Evolutionary conservation across 257 asterid species (phyloP).

Genomic region (Solanum chilense): DNA sequence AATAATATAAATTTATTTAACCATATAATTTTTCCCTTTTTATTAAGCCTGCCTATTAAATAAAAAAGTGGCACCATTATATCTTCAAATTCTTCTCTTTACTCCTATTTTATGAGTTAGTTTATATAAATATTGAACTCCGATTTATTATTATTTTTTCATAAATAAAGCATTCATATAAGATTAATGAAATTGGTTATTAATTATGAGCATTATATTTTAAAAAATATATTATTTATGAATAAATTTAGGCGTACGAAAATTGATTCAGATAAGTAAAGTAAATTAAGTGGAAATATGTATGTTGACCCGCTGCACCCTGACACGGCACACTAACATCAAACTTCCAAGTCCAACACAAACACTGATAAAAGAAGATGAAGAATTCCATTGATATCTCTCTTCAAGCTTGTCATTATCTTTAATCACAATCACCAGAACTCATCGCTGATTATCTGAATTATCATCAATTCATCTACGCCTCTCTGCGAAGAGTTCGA

Average conservation of each 20-base stretch:
- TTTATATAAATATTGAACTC: background rate
- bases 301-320: background rate
- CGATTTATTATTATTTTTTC: background rate
- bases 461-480: background rate
- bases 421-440: background rate
- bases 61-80: background rate
- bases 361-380: background rate
- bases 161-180: background rate
- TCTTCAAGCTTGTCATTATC: background rate
- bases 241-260: no score
- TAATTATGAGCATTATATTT: background rate
- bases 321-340: background rate
- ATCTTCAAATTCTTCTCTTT: background rate
- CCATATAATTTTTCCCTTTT: fast-evolving
- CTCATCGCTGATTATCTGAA: background rate
- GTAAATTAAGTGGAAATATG: background rate
- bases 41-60: background rate
- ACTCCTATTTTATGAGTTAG: background rate
- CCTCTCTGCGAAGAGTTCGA: background rate
- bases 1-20: no score
- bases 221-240: no score
- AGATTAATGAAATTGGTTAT: background rate
- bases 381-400: background rate
- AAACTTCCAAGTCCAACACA: background rate
- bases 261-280: no score